Evolutionary conservation across 352 stramenopile genomes (phyloP).

Genomic region (Globisporangium nunn): DNA sequence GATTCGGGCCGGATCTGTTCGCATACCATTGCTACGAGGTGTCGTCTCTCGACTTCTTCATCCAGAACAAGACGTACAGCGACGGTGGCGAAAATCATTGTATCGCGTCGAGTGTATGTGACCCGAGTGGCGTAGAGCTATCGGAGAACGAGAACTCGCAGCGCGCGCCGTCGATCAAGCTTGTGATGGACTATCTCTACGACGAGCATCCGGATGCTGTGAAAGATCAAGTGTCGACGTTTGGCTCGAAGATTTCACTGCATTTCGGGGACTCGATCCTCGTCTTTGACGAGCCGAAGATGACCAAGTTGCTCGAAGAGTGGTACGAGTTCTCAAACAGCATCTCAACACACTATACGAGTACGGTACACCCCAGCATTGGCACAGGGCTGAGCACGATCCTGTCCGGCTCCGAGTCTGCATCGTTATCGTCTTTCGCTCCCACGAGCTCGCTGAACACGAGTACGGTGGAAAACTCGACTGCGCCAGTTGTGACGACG

Average conservation of each 20-base stretch:
- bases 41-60: constrained; percentile 59
- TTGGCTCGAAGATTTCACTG: constrained; percentile 67
- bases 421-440: constrained; percentile 10
- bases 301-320: constrained; percentile 46
- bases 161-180: constrained; percentile 23
- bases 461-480: constrained; percentile 20
- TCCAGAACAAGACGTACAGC: constrained; percentile 56
- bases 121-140: constrained; percentile 4
- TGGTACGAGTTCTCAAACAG: constrained; percentile 50
- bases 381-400: constrained; percentile 17
- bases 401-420: constrained; percentile 7
- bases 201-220: constrained; percentile 53
- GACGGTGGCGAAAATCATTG: constrained; percentile 42
- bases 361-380: constrained; percentile 14
- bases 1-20: constrained; percentile 74
- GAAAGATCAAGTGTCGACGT: constrained; percentile 37
- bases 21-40: constrained; percentile 76
- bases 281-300: constrained; percentile 72
- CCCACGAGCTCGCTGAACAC: constrained; percentile 13
- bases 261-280: constrained; percentile 58
- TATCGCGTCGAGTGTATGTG: constrained; percentile 64
- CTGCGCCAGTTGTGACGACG: constrained; percentile 2
- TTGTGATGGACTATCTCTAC: constrained; percentile 69
- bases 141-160: constrained; percentile 8
- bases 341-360: constrained; percentile 48